A percentile compares a stretch with the other conserved stretches of the same genome.
phyloP scores from a whole-genome alignment of 495 filamentous ascomycete genomes.

The Penicillium diatomitis region DNA sequence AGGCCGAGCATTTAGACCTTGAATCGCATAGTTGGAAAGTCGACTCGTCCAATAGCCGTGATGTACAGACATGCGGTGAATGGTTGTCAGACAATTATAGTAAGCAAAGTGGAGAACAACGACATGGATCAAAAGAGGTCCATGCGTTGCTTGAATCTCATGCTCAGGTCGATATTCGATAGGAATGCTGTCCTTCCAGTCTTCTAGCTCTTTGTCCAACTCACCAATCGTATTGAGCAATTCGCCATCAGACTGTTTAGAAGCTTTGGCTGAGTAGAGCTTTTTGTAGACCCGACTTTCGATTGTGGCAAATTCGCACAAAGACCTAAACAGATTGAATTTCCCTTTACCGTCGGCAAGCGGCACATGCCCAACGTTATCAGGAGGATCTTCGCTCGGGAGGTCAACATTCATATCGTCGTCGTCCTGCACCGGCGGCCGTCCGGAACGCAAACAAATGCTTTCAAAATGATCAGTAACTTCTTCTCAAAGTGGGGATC shows the following conservation, averaged over 20 bases:
- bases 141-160: constrained; percentile 85
- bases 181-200: constrained; percentile 94
- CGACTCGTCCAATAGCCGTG: constrained; percentile 98
- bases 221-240: constrained; percentile 93
- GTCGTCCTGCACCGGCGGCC: constrained; percentile 91
- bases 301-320: constrained; percentile 86
- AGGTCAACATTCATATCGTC: constrained; percentile 98
- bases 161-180: constrained; percentile 90
- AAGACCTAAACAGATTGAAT: constrained; percentile 84
- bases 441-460: constrained; percentile 82
- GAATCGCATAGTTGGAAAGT: constrained; percentile 88
- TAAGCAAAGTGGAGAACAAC: constrained; percentile 93
- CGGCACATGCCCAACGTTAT: constrained; percentile 90
- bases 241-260: constrained; percentile 87
- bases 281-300: constrained; percentile 90
- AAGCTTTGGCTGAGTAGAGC: constrained; percentile 86
- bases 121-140: constrained; percentile 82
- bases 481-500: not conserved
- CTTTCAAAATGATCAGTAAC: constrained; percentile 15
- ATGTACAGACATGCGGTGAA: constrained; percentile 96
- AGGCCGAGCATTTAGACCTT: constrained; percentile 80
- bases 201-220: constrained; percentile 84
- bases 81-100: constrained; percentile 95
- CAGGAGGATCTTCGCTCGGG: constrained; percentile 79
- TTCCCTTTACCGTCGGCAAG: constrained; percentile 84